Evolutionary conservation across 139 green algal species (phyloP), one percentile per base, ranked within the genome.

Genomic region (Tetraselmis chui): DNA sequence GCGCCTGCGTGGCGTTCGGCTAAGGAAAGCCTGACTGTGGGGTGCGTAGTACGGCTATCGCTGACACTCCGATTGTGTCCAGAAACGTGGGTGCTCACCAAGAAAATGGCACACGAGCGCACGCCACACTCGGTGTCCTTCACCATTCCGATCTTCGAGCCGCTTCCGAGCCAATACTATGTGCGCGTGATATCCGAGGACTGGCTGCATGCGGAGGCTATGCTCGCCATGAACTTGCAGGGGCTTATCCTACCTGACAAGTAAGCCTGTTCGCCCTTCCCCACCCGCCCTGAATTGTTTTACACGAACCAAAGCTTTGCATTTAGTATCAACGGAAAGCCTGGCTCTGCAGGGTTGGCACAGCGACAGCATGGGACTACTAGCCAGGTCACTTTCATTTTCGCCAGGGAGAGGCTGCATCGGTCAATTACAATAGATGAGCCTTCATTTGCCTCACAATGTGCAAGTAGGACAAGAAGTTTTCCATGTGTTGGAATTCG

Each of bases 91-190:
- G 87, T 87, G 76, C 89, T 98, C 77, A 97, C 92, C 28, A 96
- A 96, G 83, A 95, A 96, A 80, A 95, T 95, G 91, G 89, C 88
- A 84, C 85, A 86, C 75, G 79, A 84, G 5, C 89, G 96, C 80
- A 83, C 85, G 5, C 75, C 81, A 23, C 94, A 97, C 82, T 86
- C 83, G 28, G 78, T 99, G 32, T 87, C 89, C 30, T 99, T 99
- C 90, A 97, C 93, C 67, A 98, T 99, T 80, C 96, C 96, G 67
- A 95, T 99, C 78, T 94, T 93, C 75, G 96, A 99, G 92, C 96
- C 96, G 2, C 90, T 99, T 75, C 96, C 96, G 59, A 30, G 86
- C 0, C 88, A 92, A 83, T 94, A 93, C 87, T 92, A 89, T 79
- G 77, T 96, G 24, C 89, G 93, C 31, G 88, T 91, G 23, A 82